Conservation (phyloP, 257 asterid species). For the Asclepias syriaca region DNA sequence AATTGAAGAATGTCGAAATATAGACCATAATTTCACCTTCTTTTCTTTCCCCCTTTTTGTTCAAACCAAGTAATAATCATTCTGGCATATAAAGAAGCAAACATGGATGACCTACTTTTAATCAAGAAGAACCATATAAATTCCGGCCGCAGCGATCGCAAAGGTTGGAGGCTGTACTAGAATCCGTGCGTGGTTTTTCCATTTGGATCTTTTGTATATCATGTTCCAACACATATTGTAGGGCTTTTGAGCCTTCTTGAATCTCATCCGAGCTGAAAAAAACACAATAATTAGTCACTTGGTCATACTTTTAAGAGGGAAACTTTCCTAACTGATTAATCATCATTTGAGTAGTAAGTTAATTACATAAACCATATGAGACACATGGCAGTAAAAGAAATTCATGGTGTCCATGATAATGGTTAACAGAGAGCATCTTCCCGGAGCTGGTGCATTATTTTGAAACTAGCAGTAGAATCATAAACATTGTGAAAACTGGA, state of each 20-base stretch:
- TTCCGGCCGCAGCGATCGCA: slow-evolving; percentile 88
- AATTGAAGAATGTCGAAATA: not conserved
- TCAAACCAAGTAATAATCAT: not conserved
- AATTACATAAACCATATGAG: not conserved
- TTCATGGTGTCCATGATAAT: not conserved
- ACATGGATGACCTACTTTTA: not conserved
- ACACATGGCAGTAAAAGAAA: not conserved
- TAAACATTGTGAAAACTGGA: not conserved
- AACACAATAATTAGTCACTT: slow-evolving; percentile 6
- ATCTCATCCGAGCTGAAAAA: slow-evolving; percentile 65
- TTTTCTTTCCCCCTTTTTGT: not conserved
- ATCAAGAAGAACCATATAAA: slow-evolving; percentile 30
- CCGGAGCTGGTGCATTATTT: not conserved
- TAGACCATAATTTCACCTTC: not conserved
- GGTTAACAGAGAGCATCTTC: not conserved
- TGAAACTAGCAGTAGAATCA: not conserved
- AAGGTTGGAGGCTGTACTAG: slow-evolving; percentile 29
- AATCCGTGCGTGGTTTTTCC: slow-evolving; percentile 39
- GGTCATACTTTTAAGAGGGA: not conserved
- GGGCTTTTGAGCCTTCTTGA: slow-evolving; percentile 68
- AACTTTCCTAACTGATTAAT: not conserved
- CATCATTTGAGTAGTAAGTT: not conserved
- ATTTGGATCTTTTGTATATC: slow-evolving; percentile 66
- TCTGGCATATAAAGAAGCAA: not conserved
- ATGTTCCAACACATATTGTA: slow-evolving; percentile 55